Evolutionary conservation across 2,329 filamentous ascomycete genomes (phyloP).

Genomic region (Alternaria brassicae): DNA sequence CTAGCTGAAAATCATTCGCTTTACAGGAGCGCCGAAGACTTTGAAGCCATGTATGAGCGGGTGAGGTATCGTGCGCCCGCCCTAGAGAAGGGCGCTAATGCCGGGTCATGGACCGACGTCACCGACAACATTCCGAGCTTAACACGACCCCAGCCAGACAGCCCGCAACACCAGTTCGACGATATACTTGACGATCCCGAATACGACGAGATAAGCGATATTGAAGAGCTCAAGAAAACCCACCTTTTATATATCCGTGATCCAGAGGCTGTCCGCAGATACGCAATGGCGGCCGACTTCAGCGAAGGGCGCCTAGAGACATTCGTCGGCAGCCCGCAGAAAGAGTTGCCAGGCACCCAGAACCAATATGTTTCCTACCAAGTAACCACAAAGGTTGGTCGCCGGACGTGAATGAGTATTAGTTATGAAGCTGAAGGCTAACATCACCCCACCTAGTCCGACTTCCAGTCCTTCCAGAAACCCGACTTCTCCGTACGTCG

Average conservation of each 20-base stretch:
- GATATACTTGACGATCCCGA: slow-evolving; percentile 21
- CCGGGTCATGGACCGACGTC: slow-evolving; percentile 21
- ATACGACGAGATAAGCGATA: slow-evolving; percentile 23
- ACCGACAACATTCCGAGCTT: slow-evolving; percentile 21
- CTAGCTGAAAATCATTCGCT: background rate
- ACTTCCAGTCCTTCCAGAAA: slow-evolving; percentile 91
- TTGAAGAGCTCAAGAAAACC: slow-evolving; percentile 16
- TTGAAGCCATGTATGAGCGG: slow-evolving; percentile 15
- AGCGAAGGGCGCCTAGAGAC: slow-evolving; percentile 79
- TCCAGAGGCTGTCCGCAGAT: slow-evolving; percentile 19
- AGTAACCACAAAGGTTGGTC: slow-evolving; percentile 80
- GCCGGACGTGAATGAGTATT: background rate
- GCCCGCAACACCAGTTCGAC: slow-evolving; percentile 6
- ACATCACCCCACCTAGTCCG: slow-evolving; percentile 66
- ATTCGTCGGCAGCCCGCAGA: slow-evolving; percentile 80
- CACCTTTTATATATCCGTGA: slow-evolving; percentile 9
- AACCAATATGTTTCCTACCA: slow-evolving; percentile 96
- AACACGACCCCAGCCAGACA: slow-evolving; percentile 11
- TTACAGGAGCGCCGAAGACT: background rate
- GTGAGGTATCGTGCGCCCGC: slow-evolving; percentile 5
- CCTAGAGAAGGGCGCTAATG: slow-evolving; percentile 8
- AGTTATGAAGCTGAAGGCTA: no score
- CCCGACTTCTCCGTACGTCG: slow-evolving; percentile 80
- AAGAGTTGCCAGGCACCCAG: slow-evolving; percentile 96
- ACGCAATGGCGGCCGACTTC: slow-evolving; percentile 47